phyloP scores from a whole-genome alignment of 495 filamentous ascomycete species.

The Penicillium samsonianum region DNA sequence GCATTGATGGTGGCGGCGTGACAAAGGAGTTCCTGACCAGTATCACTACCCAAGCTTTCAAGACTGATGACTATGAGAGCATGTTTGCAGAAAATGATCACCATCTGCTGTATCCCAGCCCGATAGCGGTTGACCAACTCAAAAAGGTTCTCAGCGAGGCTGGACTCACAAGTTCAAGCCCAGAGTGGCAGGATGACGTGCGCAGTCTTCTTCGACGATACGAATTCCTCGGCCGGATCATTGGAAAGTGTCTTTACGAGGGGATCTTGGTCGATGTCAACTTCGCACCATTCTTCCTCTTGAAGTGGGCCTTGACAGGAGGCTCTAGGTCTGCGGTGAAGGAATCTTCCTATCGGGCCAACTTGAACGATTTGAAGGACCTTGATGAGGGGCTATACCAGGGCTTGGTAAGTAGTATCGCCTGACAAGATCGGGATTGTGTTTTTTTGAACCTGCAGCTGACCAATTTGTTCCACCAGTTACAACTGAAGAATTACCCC shows the following conservation, averaged over 20 bases:
- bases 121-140: conserved; percentile 72
- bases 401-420: conserved; percentile 62
- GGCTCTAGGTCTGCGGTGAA: conserved; percentile 58
- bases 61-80: conserved; percentile 48
- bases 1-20: conserved; percentile 95
- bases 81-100: conserved; percentile 87
- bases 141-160: conserved; percentile 57
- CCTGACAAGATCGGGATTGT: neutral
- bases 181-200: conserved; percentile 59
- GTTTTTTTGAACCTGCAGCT: conserved; percentile 2
- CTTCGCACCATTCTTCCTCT: conserved; percentile 94
- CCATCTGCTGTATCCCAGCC: conserved; percentile 88
- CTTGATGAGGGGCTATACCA: conserved; percentile 93
- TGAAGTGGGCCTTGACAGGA: conserved; percentile 87
- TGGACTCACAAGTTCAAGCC: conserved; percentile 53
- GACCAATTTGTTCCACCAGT: conserved; percentile 31
- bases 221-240: conserved; percentile 88
- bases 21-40: conserved; percentile 97
- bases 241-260: conserved; percentile 98
- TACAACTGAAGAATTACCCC: conserved; percentile 84
- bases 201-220: conserved; percentile 69
- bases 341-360: conserved; percentile 77
- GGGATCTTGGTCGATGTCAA: conserved; percentile 92
- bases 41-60: conserved; percentile 85
- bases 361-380: conserved; percentile 89